Conservation (phyloP, 208 protist genomes). For the Leishmania gerbilli region DNA sequence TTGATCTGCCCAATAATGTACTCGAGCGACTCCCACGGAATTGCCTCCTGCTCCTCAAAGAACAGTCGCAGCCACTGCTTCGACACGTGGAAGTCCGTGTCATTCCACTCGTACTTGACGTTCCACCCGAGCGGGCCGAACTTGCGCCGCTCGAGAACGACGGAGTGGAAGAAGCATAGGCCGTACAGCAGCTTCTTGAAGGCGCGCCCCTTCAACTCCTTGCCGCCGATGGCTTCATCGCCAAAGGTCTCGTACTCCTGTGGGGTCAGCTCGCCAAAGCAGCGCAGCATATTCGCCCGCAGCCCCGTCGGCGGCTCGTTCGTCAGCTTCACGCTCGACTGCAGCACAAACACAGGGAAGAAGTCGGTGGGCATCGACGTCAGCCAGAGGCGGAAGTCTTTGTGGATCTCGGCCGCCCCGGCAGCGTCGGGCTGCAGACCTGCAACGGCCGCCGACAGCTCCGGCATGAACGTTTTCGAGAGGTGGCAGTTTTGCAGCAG, state of each 20-base stretch:
- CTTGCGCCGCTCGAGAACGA: slow-evolving; percentile 94
- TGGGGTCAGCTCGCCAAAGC: slow-evolving; percentile 88
- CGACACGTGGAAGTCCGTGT: slow-evolving; percentile 96
- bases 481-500: slow-evolving; percentile 98
- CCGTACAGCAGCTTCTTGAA: slow-evolving; percentile 97
- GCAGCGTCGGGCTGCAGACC: slow-evolving; percentile 50
- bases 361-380: slow-evolving; percentile 98
- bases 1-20: slow-evolving; percentile 99
- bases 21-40: slow-evolving; percentile 97
- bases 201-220: slow-evolving; percentile 67
- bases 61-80: slow-evolving; percentile 96
- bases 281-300: slow-evolving; percentile 96
- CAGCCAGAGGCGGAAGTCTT: slow-evolving; percentile 97
- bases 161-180: slow-evolving; percentile 97
- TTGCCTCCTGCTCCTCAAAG: slow-evolving; percentile 94
- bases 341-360: slow-evolving; percentile 98
- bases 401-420: slow-evolving; percentile 55
- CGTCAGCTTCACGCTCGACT: slow-evolving; percentile 98
- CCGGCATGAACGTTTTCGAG: slow-evolving; percentile 96
- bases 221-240: slow-evolving; percentile 52
- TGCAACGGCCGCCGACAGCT: slow-evolving; percentile 93
- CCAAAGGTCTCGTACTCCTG: slow-evolving; percentile 78
- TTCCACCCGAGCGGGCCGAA: slow-evolving; percentile 98
- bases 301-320: slow-evolving; percentile 98
- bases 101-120: slow-evolving; percentile 98